Conservation (phyloP, 345 rosid genomes). For the Moringa oleifera region DNA sequence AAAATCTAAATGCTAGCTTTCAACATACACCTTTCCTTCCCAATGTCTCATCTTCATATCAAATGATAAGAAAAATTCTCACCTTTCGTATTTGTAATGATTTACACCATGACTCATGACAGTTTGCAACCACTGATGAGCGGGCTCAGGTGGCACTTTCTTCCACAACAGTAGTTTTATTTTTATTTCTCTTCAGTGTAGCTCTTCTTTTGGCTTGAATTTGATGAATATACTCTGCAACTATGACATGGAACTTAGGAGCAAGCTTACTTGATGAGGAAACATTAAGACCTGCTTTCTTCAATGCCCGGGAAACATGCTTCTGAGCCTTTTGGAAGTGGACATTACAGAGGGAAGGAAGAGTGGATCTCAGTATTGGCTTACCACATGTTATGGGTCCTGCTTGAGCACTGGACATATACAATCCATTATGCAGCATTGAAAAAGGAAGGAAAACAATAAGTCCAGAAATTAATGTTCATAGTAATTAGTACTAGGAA, state of each 20-base stretch:
- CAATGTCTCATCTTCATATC: not conserved
- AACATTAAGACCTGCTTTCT: slow-evolving; percentile 69
- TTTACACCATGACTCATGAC: not conserved
- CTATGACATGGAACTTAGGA: slow-evolving; percentile 68
- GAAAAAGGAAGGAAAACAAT: not conserved
- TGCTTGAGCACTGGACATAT: slow-evolving; percentile 47
- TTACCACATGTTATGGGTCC: slow-evolving; percentile 77
- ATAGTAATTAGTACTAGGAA: too few relatives aligned
- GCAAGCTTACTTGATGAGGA: slow-evolving; percentile 58
- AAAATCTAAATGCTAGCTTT: too few relatives aligned
- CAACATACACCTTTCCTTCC: too few relatives aligned
- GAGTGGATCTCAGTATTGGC: slow-evolving; percentile 55
- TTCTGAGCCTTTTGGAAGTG: slow-evolving; percentile 75
- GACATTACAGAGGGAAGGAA: slow-evolving; percentile 47
- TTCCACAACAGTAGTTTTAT: slow-evolving; percentile 33
- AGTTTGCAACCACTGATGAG: not conserved
- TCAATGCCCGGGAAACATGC: slow-evolving; percentile 52
- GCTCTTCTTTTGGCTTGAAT: slow-evolving; percentile 67
- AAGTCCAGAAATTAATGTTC: too few relatives aligned
- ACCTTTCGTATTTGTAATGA: not conserved
- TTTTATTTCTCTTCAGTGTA: slow-evolving; percentile 23
- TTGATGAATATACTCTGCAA: slow-evolving; percentile 61
- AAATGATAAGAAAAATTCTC: not conserved
- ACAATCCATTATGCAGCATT: slow-evolving; percentile 7
- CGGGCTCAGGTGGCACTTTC: slow-evolving; percentile 25